Conservation (phyloP, 495 filamentous ascomycete genomes). For the Copromyces sp. region DNA sequence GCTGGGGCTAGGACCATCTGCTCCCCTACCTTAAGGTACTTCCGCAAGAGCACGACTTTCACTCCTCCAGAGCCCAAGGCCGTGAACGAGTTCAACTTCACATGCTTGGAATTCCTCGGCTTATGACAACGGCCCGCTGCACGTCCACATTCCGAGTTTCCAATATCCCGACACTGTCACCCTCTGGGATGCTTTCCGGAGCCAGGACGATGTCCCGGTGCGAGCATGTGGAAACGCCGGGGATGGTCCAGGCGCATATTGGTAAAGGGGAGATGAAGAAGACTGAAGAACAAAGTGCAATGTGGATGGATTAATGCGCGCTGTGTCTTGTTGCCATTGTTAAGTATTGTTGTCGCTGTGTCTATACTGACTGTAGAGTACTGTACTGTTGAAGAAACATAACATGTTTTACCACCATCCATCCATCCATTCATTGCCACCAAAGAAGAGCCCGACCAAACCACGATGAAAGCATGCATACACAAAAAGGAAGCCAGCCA, state of each 20-base stretch:
- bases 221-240: constrained; percentile 7
- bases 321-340: background rate
- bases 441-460: background rate
- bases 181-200: constrained; percentile 12
- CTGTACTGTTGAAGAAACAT: too few species aligned
- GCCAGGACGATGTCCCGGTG: constrained; percentile 4
- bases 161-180: constrained; percentile 15
- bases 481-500: background rate
- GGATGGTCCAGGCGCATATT: constrained; percentile 9
- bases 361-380: background rate
- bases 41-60: constrained; percentile 34
- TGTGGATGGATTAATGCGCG: too few species aligned
- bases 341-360: too few species aligned
- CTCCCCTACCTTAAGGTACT: constrained; percentile 34
- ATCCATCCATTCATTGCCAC: background rate
- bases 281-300: too few species aligned
- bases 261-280: background rate
- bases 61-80: constrained; percentile 19
- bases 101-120: constrained; percentile 9
- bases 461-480: background rate
- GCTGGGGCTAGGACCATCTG: constrained; percentile 49
- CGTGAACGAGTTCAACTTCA: constrained; percentile 15
- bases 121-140: constrained; percentile 15
- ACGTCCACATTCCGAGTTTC: constrained; percentile 13
- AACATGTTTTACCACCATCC: background rate